Conservation (phyloP, 2,329 filamentous ascomycete genomes). For the Aspergillus jensenii region DNA sequence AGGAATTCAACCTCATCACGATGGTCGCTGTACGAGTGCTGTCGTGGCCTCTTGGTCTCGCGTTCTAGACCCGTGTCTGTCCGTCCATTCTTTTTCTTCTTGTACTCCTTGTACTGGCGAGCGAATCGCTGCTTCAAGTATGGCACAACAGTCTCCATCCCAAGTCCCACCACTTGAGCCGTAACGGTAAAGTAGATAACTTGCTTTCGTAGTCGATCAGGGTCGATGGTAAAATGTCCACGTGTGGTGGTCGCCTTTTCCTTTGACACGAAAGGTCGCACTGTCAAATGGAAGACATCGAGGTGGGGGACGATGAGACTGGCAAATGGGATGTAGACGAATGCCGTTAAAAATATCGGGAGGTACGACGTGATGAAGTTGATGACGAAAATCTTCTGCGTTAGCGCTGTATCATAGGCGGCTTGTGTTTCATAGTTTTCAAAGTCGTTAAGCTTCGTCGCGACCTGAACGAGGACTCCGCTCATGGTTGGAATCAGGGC, state of each 20-base stretch:
- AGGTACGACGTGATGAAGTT: slow-evolving; percentile 98
- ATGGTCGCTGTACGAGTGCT: slow-evolving; percentile 59
- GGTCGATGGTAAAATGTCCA: slow-evolving; percentile 76
- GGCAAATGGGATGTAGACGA: slow-evolving; percentile 93
- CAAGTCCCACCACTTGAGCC: slow-evolving; percentile 87
- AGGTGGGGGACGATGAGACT: slow-evolving; percentile 83
- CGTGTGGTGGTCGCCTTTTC: slow-evolving; percentile 64
- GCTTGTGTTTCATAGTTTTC: slow-evolving; percentile 94
- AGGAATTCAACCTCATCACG: slow-evolving; percentile 82
- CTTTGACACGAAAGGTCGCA: slow-evolving; percentile 72
- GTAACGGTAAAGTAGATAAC: slow-evolving; percentile 98
- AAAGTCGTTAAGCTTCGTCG: slow-evolving; percentile 73
- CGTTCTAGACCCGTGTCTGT: slow-evolving; percentile 18
- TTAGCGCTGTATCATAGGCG: slow-evolving; percentile 77
- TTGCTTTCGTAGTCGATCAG: slow-evolving; percentile 78
- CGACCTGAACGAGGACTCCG: slow-evolving; percentile 75
- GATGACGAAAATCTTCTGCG: slow-evolving; percentile 93
- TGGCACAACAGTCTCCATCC: slow-evolving; percentile 81
- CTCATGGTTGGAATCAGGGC: slow-evolving; percentile 78
- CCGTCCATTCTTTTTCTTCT: slow-evolving; percentile 28
- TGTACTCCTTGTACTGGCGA: slow-evolving; percentile 61
- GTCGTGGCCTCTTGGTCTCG: slow-evolving; percentile 24
- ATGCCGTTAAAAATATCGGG: slow-evolving; percentile 84
- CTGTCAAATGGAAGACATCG: slow-evolving; percentile 77
- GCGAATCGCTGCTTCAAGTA: slow-evolving; percentile 78